Percentiles rank a stretch among this genome's conserved stretches.
Evolutionary conservation across 176 grass and related monocot genomes (phyloP).

Genomic region (Ensete glaucum): DNA sequence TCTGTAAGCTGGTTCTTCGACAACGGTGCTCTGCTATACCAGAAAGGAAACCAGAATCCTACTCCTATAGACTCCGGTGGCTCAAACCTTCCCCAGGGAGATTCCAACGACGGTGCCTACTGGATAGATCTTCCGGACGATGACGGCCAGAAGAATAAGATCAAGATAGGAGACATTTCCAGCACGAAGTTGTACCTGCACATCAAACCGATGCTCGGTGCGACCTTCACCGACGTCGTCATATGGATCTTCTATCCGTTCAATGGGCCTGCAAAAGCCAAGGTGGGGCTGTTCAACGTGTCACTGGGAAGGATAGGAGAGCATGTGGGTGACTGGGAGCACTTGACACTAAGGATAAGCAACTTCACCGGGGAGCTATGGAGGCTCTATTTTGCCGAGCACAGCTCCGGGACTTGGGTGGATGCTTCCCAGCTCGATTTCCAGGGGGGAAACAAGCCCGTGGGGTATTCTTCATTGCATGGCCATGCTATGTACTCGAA

Average conservation of each 20-base stretch:
- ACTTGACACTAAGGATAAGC: constrained; percentile 66
- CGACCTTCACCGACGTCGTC: constrained; percentile 60
- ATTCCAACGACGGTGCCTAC: constrained; percentile 50
- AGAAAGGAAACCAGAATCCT: constrained; percentile 38
- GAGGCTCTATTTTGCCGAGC: constrained; percentile 53
- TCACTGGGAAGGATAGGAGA: constrained; percentile 53
- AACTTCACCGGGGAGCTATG: constrained; percentile 59
- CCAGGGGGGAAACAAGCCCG: constrained; percentile 30
- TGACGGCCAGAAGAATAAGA: constrained; percentile 20
- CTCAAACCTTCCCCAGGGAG: constrained; percentile 60
- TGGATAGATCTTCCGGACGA: constrained; percentile 74
- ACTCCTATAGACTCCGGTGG: constrained; percentile 44
- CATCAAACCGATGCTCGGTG: constrained; percentile 69
- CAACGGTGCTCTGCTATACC: constrained; percentile 46
- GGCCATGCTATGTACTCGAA: constrained; percentile 61
- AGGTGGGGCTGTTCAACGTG: constrained; percentile 29
- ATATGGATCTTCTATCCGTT: constrained; percentile 78
- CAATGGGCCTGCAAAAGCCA: constrained; percentile 58
- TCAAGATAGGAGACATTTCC: constrained; percentile 53
- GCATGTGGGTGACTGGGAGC: constrained; percentile 92
- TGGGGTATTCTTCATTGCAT: constrained; percentile 45
- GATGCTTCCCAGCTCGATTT: constrained; percentile 58
- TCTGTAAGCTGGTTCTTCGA: too few relatives aligned
- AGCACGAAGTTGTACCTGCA: constrained; percentile 50
- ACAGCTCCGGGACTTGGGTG: constrained; percentile 47